Base-by-base conservation (phyloP, 1,139 yeast genomes). In the Taphrina flavorubra region DNA sequence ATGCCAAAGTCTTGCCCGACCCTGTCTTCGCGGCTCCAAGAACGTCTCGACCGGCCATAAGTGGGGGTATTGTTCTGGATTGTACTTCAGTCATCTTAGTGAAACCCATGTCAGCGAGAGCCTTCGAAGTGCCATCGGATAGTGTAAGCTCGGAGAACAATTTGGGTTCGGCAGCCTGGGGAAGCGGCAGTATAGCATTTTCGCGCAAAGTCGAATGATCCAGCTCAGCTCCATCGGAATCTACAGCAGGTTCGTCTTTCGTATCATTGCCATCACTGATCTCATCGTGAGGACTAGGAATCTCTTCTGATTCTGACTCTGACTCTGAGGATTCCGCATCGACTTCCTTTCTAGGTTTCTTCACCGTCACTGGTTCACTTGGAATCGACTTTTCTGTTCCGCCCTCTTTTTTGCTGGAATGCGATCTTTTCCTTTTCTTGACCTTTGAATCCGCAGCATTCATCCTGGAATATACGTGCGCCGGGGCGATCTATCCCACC, bases 11-110 rank as follows among this genome's bases (percentile, higher is more conserved):
- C 81, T 94, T 94, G 78, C 99, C 99, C 0, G 97, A 92, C 60
- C 99, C 99, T 0, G 99, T 94, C 80, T 94, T 92, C 69, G 99
- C 99, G 66, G 98, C 97, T 74, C 97, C 98, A 69, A 92, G 84
- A 36, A 92, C 97, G 80, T 92, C 98, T 75, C 92, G 86, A 56
- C 99, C 98, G 0, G 98, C 97, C 74, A 92, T 81, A 73, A 94
- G 82, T 16, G 98, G 97, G 8, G 98, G 98, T 70, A 92, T 92
- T 16, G 98, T 91, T 78, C 92, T 87, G 47, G 96, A 89, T 79
- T 92, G 99, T 14, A 92, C 97, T 70, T 88, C 85, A 6, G 99
- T 94, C 97, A 92, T 90, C 70, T 82, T 88, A 20, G 85, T 82
- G 80, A 92, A 92, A 0, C 97, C 97, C 97, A 94, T 89, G 56